Evolutionary conservation across 306 rosid species (phyloP).

Genomic region (Canavalia gladiata): DNA sequence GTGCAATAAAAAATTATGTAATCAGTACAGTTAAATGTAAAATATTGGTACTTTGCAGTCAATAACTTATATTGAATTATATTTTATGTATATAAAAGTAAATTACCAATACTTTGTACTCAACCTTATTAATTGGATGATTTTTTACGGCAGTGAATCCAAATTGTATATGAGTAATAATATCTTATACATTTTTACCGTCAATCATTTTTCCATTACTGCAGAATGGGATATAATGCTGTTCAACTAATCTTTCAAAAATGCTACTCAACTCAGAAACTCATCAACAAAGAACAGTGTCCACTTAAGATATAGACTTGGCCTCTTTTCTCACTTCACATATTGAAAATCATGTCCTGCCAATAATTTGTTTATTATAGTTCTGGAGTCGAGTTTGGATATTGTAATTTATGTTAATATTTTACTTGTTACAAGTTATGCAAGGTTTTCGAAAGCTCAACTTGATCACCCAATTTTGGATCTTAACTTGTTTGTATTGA

Average conservation of each 20-base stretch:
- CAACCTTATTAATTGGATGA: no score
- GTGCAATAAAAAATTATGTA: constrained; percentile 41
- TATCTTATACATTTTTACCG: no score
- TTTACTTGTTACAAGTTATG: background rate
- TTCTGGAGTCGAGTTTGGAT: background rate
- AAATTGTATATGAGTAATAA: no score
- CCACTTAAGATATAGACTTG: constrained; percentile 69
- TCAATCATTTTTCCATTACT: background rate
- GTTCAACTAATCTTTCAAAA: constrained; percentile 61
- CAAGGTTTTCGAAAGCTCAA: background rate
- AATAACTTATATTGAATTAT: no score
- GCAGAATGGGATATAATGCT: constrained; percentile 60
- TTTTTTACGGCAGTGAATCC: no score
- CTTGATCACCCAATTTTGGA: background rate
- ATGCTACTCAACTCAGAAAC: constrained; percentile 59
- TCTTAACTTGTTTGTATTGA: background rate
- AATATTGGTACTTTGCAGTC: no score
- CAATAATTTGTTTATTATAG: background rate
- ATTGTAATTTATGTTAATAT: background rate
- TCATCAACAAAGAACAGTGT: constrained; percentile 59
- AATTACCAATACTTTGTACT: no score
- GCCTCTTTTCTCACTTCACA: constrained; percentile 5
- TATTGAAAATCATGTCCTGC: constrained; percentile 1
- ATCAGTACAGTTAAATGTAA: no score
- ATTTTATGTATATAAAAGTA: no score